Evolutionary conservation across 495 filamentous ascomycete genomes (phyloP).

Genomic region (Aspergillus mulundensis): DNA sequence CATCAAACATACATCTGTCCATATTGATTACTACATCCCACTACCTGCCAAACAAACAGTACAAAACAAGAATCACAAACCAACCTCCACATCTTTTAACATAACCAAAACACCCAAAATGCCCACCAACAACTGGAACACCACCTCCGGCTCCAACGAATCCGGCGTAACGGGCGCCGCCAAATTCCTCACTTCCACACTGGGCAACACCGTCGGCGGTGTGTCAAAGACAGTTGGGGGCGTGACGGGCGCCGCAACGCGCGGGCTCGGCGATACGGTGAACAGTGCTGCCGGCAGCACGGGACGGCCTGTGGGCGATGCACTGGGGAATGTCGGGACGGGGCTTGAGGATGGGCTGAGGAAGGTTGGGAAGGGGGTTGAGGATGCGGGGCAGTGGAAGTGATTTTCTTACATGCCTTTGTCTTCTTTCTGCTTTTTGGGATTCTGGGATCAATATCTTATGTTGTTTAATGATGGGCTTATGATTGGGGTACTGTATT

Average conservation of each 20-base stretch:
- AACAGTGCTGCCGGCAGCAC: slow-evolving; percentile 58
- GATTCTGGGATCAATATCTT: no score
- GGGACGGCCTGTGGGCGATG: slow-evolving; percentile 64
- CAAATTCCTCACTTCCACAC: slow-evolving; percentile 48
- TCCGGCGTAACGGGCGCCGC: slow-evolving; percentile 37
- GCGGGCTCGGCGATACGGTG: slow-evolving; percentile 61
- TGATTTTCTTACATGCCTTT: slow-evolving; percentile 13
- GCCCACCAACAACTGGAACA: slow-evolving; percentile 14
- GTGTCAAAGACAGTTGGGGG: slow-evolving; percentile 64
- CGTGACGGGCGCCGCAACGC: slow-evolving; percentile 62
- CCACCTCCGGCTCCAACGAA: slow-evolving; percentile 25
- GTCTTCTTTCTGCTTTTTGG: background rate
- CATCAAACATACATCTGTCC: background rate
- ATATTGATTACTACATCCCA: no score
- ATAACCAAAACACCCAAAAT: slow-evolving; percentile 3
- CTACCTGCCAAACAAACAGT: no score
- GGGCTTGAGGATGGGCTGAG: slow-evolving; percentile 58
- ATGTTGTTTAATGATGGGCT: background rate
- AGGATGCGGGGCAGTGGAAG: slow-evolving; percentile 67
- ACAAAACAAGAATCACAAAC: background rate
- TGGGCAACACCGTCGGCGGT: slow-evolving; percentile 60
- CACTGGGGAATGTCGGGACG: slow-evolving; percentile 54
- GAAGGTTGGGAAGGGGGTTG: slow-evolving; percentile 56
- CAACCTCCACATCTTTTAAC: background rate
- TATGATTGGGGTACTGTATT: background rate